Evolutionary conservation across 2,329 filamentous ascomycete genomes (phyloP).

Genomic region (Apiospora arundinis): DNA sequence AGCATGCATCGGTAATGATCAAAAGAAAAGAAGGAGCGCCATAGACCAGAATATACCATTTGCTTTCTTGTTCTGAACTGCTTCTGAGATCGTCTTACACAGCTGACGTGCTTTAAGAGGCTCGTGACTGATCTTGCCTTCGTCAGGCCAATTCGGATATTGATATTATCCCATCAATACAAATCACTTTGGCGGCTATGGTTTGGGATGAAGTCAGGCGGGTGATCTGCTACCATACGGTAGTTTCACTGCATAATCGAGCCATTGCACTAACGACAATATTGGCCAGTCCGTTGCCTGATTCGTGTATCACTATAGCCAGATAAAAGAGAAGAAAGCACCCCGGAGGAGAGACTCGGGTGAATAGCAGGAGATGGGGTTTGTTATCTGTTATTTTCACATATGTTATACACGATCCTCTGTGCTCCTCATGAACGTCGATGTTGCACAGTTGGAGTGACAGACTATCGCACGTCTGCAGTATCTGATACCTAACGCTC

Average conservation of each 20-base stretch:
- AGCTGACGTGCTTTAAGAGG: background rate
- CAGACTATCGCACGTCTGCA: background rate
- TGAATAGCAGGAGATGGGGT: background rate
- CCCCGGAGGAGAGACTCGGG: background rate
- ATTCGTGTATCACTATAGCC: background rate
- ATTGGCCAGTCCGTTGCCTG: background rate
- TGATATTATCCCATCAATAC: background rate
- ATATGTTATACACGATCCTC: constrained; percentile 1
- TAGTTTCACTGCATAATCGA: background rate
- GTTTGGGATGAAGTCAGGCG: background rate
- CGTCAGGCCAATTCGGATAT: too few species aligned
- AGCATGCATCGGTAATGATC: background rate
- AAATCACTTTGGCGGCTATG: background rate
- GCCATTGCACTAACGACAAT: rapidly evolving
- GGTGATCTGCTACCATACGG: background rate
- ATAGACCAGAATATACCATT: constrained; percentile 16
- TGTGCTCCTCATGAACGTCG: background rate
- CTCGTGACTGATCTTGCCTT: background rate
- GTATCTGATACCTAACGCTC: background rate
- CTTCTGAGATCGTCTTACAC: background rate
- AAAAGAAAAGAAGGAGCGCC: background rate
- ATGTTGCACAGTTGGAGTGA: background rate
- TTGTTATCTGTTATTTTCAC: background rate
- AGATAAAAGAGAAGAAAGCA: background rate
- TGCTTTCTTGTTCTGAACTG: background rate